phyloP scores from a whole-genome alignment of 495 filamentous ascomycete genomes.

The Articulospora tetracladia region DNA sequence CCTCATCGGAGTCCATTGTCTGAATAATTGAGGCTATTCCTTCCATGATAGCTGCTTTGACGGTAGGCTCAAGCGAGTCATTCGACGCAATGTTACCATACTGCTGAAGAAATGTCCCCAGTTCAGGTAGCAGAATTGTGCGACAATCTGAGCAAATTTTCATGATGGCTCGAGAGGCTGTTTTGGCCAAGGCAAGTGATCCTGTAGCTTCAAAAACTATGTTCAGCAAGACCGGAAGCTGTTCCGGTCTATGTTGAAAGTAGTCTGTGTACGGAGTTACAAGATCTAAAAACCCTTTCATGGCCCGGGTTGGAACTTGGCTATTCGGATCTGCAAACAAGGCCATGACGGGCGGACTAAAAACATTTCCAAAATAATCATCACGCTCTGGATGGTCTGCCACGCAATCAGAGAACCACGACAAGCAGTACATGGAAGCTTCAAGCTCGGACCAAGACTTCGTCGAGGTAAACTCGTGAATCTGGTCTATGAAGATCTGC shows the following conservation, averaged over 20 bases:
- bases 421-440: slow-evolving; percentile 74
- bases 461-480: slow-evolving; percentile 52
- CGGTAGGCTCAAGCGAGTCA: slow-evolving; percentile 58
- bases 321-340: slow-evolving; percentile 50
- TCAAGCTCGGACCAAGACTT: slow-evolving; percentile 76
- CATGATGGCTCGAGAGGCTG: slow-evolving; percentile 77
- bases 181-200: slow-evolving; percentile 57
- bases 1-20: slow-evolving; percentile 59
- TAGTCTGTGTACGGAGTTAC: slow-evolving; percentile 78
- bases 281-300: slow-evolving; percentile 71
- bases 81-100: slow-evolving; percentile 59
- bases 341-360: slow-evolving; percentile 59
- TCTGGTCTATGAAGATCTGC: slow-evolving; percentile 61
- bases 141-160: slow-evolving; percentile 81
- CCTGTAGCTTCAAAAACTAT: slow-evolving; percentile 76
- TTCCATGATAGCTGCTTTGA: slow-evolving; percentile 77
- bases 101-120: slow-evolving; percentile 73
- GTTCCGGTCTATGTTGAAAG: slow-evolving; percentile 63
- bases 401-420: slow-evolving; percentile 69
- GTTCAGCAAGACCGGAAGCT: slow-evolving; percentile 71
- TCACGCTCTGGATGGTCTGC: slow-evolving; percentile 65
- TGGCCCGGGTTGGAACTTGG: slow-evolving; percentile 62
- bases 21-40: slow-evolving; percentile 85
- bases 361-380: slow-evolving; percentile 62
- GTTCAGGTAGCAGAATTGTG: slow-evolving; percentile 61